Base-by-base conservation (phyloP, 768 basidiomycete species). In the Phylloporus arenicola region DNA sequence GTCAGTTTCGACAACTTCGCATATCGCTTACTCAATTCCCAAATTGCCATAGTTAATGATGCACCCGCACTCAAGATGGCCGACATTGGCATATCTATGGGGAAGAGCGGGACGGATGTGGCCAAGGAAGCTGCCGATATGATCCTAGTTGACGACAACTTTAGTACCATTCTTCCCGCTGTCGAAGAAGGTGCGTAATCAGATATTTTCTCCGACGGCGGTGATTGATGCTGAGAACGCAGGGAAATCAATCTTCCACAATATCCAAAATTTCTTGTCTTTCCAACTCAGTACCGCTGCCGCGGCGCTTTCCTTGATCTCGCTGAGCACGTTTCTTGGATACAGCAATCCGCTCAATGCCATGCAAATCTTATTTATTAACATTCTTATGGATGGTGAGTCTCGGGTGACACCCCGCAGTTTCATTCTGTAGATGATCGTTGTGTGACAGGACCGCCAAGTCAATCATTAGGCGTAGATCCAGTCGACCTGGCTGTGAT, bases 331-430 rank as follows among this genome's bases (percentile, higher is more conserved):
- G 19, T 77, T 93, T 66, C 82, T 98, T 59, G 83, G 87, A 13
- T 75, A 96, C 30, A 84, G 83, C 60, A 97, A 95, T 62, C 94
- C 94, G 3, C 76, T 98, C 55, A 98, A 98, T 61, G 86, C 94
- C 4, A 97, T 97, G 93, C 93, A 98, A 68, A 98, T 98, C 60
- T 72, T 98, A n/a, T 98, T 96, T 65, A 97, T 97, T 63, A 97
- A 98, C 70, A 96, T 97, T 64, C 79, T 98, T 43, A 98, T 98
- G 94, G 95, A 98, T 57, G 93, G 92, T 86, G 50, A 30, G 77
- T 68, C 16, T 34, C 30, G 6, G 2, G 19, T 22, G 52, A 45
- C 44, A 4, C 17, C 40, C 2, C 25, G 8, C 17, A 31, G 22
- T 35, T 22, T 31, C 49, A 29, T 46, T 29, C 13, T 25, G 30